phyloP scores from a whole-genome alignment of 1,284 basidiomycete genomes.

The Sparassis latifolia region DNA sequence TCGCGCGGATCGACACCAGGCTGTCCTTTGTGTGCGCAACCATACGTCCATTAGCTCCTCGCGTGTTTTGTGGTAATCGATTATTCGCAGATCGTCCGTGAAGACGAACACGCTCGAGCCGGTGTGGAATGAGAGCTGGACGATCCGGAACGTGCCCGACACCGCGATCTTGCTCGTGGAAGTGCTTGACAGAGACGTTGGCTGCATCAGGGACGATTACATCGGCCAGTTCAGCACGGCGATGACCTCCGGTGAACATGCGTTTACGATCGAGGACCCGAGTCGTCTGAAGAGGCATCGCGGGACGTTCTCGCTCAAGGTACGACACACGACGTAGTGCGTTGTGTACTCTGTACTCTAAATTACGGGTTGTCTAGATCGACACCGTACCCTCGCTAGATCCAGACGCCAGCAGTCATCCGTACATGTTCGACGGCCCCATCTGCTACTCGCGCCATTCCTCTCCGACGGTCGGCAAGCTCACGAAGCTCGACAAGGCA shows the following conservation, averaged over 20 bases:
- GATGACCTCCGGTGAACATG: conserved; percentile 51
- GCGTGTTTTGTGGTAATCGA: background rate
- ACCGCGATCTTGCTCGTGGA: conserved; percentile 51
- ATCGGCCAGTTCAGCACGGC: conserved; percentile 58
- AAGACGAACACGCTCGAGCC: conserved; percentile 50
- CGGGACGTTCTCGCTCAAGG: conserved; percentile 68
- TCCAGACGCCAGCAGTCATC: conserved; percentile 30
- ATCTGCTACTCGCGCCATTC: conserved; percentile 60
- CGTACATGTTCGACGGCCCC: conserved; percentile 60
- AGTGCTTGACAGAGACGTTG: conserved; percentile 63
- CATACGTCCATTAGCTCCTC: background rate
- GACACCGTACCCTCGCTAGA: conserved; percentile 32
- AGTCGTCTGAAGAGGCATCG: conserved; percentile 38
- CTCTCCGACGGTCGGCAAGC: conserved; percentile 58
- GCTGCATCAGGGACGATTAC: conserved; percentile 49
- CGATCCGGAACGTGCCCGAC: conserved; percentile 60
- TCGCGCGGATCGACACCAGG: conserved; percentile 55
- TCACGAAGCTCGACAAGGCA: conserved; percentile 53
- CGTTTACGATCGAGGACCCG: conserved; percentile 49
- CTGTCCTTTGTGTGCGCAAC: conserved; percentile 52
- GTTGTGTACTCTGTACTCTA: too few relatives aligned
- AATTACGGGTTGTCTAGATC: conserved; percentile 37
- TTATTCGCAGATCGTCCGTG: conserved; percentile 51
- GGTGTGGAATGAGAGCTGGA: conserved; percentile 73
- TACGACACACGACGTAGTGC: too few relatives aligned